Conservation (phyloP, 2,329 filamentous ascomycete species). For the Aspergillus puulaauensis region DNA sequence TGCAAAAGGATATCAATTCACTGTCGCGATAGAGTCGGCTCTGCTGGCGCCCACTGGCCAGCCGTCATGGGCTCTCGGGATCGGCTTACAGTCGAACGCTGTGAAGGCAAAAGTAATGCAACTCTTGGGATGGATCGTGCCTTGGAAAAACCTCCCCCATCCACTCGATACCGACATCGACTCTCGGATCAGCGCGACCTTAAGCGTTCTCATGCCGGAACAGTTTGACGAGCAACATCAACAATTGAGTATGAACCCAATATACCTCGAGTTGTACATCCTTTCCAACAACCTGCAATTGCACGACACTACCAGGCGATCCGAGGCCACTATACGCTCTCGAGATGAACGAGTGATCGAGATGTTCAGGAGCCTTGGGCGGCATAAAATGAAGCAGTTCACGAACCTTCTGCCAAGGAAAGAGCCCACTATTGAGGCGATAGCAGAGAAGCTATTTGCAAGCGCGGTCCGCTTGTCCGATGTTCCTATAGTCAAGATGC, state of each 20-base stretch:
- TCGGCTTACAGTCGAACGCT: neutral
- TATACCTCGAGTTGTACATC: neutral
- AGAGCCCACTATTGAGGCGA: neutral
- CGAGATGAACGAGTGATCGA: neutral
- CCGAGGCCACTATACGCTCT: neutral
- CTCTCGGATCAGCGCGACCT: neutral
- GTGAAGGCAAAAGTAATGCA: neutral
- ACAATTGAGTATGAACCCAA: neutral
- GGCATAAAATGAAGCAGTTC: neutral
- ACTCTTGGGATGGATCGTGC: neutral
- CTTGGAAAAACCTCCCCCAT: neutral
- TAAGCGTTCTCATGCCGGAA: neutral
- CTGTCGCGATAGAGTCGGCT: neutral
- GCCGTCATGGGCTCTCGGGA: neutral
- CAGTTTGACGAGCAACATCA: neutral
- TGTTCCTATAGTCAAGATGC: neutral
- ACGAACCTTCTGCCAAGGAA: neutral
- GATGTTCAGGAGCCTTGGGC: neutral
- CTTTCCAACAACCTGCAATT: neutral
- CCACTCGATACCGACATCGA: neutral
- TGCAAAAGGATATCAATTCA: neutral
- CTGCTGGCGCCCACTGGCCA: neutral
- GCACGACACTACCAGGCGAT: neutral
- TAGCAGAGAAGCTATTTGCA: neutral
- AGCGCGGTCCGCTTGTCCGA: neutral